Base-by-base conservation (phyloP, 2,329 filamentous ascomycete genomes). In the Harringtonia aguacate region DNA sequence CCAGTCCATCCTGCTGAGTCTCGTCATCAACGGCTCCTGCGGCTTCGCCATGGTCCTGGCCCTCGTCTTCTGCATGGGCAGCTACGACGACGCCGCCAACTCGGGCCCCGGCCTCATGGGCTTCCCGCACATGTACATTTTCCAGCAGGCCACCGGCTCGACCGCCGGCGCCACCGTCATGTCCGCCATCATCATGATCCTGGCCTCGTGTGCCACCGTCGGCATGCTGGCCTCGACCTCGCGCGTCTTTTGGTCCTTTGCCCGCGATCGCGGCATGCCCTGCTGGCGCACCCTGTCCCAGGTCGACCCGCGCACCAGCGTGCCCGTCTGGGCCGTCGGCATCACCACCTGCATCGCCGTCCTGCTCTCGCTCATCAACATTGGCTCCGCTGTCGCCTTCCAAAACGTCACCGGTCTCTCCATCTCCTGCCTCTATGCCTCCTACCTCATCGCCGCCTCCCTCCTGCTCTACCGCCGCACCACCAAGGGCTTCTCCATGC, bases 111-210 rank as follows among this genome's bases (percentile, higher is more conserved):
- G 63, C 0, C 60, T 62, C 0, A 72, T 72, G 0, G 66, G 66
- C 0, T 75, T 72, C 35, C 75, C 77, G 0, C 77, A 77, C 50
- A 77, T 81, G 52, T 65, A 75, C 40, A 66, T 79, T n/a, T 77
- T 77, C 47, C 63, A 64, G 46, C 64, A 73, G 28, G 67, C 67
- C 2, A 70, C 72, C 2, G 59, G 63, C 2, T 69, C 65, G 9
- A 57, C 63, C 4, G 64, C 64, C 1, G 72, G 66, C 0, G 66
- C 71, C 0, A 66, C 67, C 2, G 65, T 67, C 15, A 73, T 76
- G 66, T 60, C 65, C 0, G 56, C 62, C 4, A 61, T 76, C 18
- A 56, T 75, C 3, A 60, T 73, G 4, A 53, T 73, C 9, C 65
- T 72, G 15, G 58, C 67, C 4, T 63, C 66, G 2, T 68, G 64